Evolutionary conservation across 768 basidiomycete genomes (phyloP), one percentile per base, ranked within the genome.

Genomic region (Lyophyllum semitale): DNA sequence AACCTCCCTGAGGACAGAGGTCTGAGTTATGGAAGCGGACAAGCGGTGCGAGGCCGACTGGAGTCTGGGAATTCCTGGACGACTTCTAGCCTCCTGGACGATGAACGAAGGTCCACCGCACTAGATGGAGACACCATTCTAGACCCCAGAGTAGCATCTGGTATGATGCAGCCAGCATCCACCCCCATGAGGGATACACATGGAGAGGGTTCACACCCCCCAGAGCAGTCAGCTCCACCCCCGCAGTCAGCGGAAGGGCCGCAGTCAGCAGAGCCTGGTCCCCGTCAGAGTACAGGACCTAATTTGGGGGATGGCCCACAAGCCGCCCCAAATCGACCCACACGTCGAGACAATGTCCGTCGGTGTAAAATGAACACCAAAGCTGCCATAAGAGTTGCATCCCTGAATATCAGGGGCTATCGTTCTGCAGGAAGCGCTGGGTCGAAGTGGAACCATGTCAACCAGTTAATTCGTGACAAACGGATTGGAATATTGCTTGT

Each of bases 301-400:
- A 27, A 13, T 53, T 12, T 9, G 29, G 29, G 59, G 25, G 18
- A 72, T 1, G 37, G 60, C 7, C 59, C 60, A 29, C 56, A 61
- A 3, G 44, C 48, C 29, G 13, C 4, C 12, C 48, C 30, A 27
- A 27, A 49, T 26, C 23, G 33, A 1, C 33, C 13, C 4, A 22
- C 12, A 18, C n/a, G 46, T 12, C 15, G 32, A 6, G 5, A n/a
- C 7, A 12, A 29, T 2, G 3, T 6, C 25, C 25, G 15, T 17
- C 35, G 15, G 35, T 44, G 45, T 13, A 29, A 27, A 32, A 33
- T 1, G 11, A 50, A 50, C 32, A 43, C 33, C 15, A 55, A 55
- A 30, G 41, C 54, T 8, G 48, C 54, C 4, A 55, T 55, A 1
- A 12, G 30, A 20, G 25, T 50, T 1, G 54, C 54, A 2, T 49